Percentiles rank a stretch among this genome's conserved stretches.
phyloP scores from a whole-genome alignment of 345 rosid genomes.

The Hirschfeldia incana region DNA sequence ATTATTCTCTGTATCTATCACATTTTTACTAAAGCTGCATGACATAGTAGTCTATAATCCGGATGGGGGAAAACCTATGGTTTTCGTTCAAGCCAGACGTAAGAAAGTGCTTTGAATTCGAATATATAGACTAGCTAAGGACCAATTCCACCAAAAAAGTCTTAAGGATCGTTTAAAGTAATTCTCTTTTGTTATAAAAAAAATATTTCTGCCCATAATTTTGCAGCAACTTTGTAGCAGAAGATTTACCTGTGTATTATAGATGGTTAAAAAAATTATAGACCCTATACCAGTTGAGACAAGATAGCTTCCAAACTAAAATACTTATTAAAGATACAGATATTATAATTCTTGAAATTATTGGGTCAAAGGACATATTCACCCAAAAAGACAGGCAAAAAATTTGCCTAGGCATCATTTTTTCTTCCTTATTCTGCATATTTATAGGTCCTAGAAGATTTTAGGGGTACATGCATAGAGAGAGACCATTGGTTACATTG shows the following conservation, averaged over 20 bases:
- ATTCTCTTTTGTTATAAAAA: conserved; percentile 22
- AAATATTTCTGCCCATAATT: conserved; percentile 35
- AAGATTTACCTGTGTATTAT: conserved; percentile 19
- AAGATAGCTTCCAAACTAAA: conserved; percentile 10
- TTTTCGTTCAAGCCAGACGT: background rate
- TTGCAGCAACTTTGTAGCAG: conserved; percentile 40
- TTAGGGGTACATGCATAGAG: conserved; percentile 15
- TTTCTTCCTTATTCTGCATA: conserved; percentile 18
- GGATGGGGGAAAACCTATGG: conserved; percentile 34
- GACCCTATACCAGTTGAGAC: conserved; percentile 39
- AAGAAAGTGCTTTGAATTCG: conserved; percentile 18
- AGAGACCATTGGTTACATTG: conserved; percentile 22
- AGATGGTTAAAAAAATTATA: conserved; percentile 13
- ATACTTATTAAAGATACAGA: background rate
- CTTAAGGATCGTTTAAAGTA: conserved; percentile 13
- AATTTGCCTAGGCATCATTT: conserved; percentile 38
- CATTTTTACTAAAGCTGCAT: conserved; percentile 27
- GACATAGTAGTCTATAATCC: conserved; percentile 27
- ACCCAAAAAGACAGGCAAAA: conserved; percentile 37
- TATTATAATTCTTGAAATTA: conserved; percentile 25
- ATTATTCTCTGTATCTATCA: conserved; percentile 5
- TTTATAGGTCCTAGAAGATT: conserved; percentile 29
- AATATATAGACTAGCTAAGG: conserved; percentile 29
- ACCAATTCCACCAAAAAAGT: background rate
- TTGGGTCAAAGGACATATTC: conserved; percentile 23